Evolutionary conservation across 345 rosid species (phyloP).

Genomic region (Alliaria petiolata): DNA sequence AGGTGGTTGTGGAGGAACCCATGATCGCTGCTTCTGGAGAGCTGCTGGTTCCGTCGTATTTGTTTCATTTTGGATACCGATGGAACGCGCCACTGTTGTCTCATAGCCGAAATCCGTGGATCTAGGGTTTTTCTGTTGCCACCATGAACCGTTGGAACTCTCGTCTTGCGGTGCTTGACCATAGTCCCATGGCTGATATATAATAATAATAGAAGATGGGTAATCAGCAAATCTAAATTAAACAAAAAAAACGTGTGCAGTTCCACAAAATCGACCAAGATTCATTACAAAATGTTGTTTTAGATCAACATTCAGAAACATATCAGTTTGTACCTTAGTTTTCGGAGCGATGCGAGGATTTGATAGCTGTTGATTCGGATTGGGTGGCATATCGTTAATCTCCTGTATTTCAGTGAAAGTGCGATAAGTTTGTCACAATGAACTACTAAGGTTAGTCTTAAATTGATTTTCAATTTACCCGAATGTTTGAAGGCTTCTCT

Average conservation of each 20-base stretch:
- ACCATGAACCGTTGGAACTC: slow-evolving; percentile 50
- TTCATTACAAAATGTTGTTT: not conserved
- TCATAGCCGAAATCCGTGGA: slow-evolving; percentile 62
- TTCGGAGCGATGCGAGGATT: slow-evolving; percentile 72
- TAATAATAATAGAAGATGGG: not conserved
- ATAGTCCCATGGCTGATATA: slow-evolving; percentile 85
- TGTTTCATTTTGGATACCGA: slow-evolving; percentile 35
- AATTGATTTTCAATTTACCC: slow-evolving; percentile 37
- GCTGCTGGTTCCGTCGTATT: slow-evolving; percentile 40
- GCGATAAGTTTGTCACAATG: not conserved
- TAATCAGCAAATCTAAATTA: not conserved
- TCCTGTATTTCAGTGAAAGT: slow-evolving; percentile 50
- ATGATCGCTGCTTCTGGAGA: slow-evolving; percentile 44
- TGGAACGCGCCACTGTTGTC: slow-evolving; percentile 36
- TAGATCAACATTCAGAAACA: not conserved
- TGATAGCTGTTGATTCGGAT: slow-evolving; percentile 71
- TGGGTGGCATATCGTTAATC: slow-evolving; percentile 81
- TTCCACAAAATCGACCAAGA: not conserved
- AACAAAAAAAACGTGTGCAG: not conserved
- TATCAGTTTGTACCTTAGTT: slow-evolving; percentile 59
- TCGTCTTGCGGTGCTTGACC: slow-evolving; percentile 46
- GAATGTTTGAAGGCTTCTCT: slow-evolving; percentile 88
- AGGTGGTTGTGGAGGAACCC: slow-evolving; percentile 98
- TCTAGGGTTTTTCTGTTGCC: slow-evolving; percentile 68
- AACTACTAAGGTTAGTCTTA: slow-evolving; percentile 1